Evolutionary conservation across 139 green algal genomes (phyloP).

Genomic region (Micractinium sp.): DNA sequence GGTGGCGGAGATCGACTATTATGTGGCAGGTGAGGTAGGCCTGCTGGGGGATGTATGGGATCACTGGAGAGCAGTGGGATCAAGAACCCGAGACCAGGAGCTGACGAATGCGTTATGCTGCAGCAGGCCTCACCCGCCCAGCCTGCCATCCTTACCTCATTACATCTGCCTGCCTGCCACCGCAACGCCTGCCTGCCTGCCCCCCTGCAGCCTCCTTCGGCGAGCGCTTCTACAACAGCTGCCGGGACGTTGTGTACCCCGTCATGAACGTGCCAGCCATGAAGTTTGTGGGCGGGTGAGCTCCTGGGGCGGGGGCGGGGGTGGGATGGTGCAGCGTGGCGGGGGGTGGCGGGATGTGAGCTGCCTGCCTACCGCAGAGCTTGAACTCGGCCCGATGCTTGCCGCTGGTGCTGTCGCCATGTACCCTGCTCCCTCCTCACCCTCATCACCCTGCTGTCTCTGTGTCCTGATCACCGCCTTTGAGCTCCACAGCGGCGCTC

Average conservation of each 20-base stretch:
- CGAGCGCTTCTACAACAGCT: conserved; percentile 75
- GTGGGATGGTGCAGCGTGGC: too few species aligned
- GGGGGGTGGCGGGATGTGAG: too few species aligned
- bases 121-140: background rate
- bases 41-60: too few species aligned
- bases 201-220: conserved; percentile 50
- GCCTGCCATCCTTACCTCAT: background rate
- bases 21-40: conserved; percentile 40
- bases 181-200: background rate
- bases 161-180: background rate
- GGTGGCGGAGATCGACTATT: conserved; percentile 64
- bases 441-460: background rate
- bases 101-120: background rate
- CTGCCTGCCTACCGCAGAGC: background rate
- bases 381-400: too few species aligned
- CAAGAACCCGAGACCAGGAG: too few species aligned
- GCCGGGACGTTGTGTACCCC: conserved; percentile 68
- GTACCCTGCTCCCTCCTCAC: background rate
- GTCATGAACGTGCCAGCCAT: conserved; percentile 81
- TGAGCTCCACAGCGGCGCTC: conserved; percentile 52
- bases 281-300: conserved; percentile 82
- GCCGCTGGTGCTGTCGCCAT: too few species aligned
- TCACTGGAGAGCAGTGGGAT: too few species aligned
- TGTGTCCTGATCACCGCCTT: background rate
- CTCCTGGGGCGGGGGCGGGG: too few species aligned